phyloP scores from a whole-genome alignment of 345 rosid species.

The Rhizophora mangle region DNA sequence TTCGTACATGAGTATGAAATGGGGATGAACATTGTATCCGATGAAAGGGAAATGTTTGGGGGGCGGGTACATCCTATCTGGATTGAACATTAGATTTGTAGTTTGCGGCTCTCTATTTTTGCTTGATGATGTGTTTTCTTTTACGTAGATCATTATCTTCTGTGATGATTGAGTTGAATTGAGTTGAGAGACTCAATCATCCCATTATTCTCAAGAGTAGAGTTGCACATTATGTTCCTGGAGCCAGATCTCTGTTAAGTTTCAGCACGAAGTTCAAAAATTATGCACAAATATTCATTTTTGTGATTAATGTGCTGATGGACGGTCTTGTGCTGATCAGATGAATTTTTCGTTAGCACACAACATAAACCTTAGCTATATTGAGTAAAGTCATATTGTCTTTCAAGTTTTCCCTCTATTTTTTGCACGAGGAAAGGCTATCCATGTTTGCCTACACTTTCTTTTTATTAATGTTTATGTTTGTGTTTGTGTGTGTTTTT shows the following conservation, averaged over 20 bases:
- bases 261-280: not conserved
- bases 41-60: no score
- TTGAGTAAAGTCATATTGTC: not conserved
- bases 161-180: no score
- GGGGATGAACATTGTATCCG: no score
- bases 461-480: not conserved
- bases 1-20: no score
- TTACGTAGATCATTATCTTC: no score
- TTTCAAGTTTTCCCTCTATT: slow-evolving; percentile 12
- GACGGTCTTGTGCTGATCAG: slow-evolving; percentile 18
- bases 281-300: not conserved
- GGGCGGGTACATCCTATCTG: no score
- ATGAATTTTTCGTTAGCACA: slow-evolving; percentile 15
- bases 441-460: not conserved
- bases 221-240: not conserved
- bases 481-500: not conserved
- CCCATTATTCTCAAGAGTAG: no score
- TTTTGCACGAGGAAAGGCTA: slow-evolving; percentile 2
- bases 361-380: slow-evolving; percentile 30
- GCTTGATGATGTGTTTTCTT: no score
- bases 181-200: no score
- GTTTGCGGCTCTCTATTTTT: no score
- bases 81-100: no score
- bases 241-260: not conserved
- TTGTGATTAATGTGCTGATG: slow-evolving; percentile 1